phyloP scores from a whole-genome alignment of 805 yeast genomes.

The Candida maris region DNA sequence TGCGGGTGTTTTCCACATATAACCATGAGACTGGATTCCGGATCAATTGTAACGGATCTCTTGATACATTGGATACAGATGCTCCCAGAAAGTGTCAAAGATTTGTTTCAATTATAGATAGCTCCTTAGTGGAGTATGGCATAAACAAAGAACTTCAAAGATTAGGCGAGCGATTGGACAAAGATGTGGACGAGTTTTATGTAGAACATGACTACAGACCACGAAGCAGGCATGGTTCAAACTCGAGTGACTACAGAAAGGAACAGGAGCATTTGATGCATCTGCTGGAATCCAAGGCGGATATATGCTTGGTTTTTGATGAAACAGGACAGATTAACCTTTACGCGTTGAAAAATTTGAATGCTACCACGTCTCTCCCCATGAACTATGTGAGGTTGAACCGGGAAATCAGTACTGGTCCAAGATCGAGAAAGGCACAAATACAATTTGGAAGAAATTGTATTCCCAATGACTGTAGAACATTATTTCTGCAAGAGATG shows the following conservation, averaged over 20 bases:
- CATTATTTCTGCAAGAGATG: constrained; percentile 25
- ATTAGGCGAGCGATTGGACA: constrained; percentile 14
- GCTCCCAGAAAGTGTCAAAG: constrained; percentile 11
- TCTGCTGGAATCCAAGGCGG: constrained; percentile 27
- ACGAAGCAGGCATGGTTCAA: constrained; percentile 18
- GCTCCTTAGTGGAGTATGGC: constrained; percentile 31
- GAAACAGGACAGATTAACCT: constrained; percentile 39
- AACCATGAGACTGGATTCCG: constrained; percentile 56
- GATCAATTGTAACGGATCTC: constrained; percentile 54
- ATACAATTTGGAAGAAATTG: constrained; percentile 26
- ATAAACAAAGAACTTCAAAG: constrained; percentile 18
- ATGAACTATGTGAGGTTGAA: constrained; percentile 39
- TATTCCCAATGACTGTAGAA: constrained; percentile 27
- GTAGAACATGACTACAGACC: constrained; percentile 3
- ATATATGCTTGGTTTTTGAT: constrained; percentile 43
- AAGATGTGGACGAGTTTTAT: neutral
- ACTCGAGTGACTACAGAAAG: constrained; percentile 6
- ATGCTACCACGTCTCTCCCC: constrained; percentile 44
- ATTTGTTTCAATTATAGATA: constrained; percentile 36
- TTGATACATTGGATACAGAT: constrained; percentile 29
- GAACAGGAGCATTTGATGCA: constrained; percentile 22
- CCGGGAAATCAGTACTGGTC: constrained; percentile 14
- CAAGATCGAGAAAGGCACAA: constrained; percentile 13
- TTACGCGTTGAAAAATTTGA: constrained; percentile 48
- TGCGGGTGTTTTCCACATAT: constrained; percentile 69